Conservation (phyloP, 2,329 filamentous ascomycete genomes). For the Cercospora beticola region DNA sequence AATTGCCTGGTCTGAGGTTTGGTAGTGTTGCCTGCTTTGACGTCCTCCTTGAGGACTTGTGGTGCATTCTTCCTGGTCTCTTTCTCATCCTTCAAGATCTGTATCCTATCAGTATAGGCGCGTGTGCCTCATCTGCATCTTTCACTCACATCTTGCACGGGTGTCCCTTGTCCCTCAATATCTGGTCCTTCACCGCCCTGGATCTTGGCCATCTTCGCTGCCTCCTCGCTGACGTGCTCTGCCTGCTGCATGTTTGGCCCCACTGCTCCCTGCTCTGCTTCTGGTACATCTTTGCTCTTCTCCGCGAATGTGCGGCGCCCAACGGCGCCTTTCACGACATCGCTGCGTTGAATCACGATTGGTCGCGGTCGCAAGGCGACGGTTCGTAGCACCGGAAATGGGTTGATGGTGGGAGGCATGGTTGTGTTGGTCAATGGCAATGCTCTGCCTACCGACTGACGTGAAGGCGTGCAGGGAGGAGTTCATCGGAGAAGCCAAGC, state of each 20-base stretch:
- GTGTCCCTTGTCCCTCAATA: slow-evolving; percentile 60
- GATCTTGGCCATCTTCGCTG: slow-evolving; percentile 59
- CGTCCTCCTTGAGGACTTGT: slow-evolving; percentile 63
- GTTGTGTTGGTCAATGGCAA: slow-evolving; percentile 12
- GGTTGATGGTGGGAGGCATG: slow-evolving; percentile 26
- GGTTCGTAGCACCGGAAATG: slow-evolving; percentile 24
- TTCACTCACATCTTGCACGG: slow-evolving; percentile 61
- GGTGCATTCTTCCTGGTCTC: slow-evolving; percentile 62
- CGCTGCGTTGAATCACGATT: slow-evolving; percentile 19
- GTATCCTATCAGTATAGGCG: slow-evolving; percentile 2
- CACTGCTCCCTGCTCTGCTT: slow-evolving; percentile 34
- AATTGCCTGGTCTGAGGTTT: slow-evolving; percentile 51
- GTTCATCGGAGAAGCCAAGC: background rate
- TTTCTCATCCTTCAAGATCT: slow-evolving; percentile 65
- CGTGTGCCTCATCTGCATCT: background rate
- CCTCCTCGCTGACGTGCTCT: slow-evolving; percentile 65
- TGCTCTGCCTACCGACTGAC: background rate
- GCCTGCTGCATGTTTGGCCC: slow-evolving; percentile 55
- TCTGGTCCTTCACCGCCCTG: slow-evolving; percentile 61
- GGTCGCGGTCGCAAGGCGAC: slow-evolving; percentile 28
- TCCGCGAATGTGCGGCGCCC: slow-evolving; percentile 32
- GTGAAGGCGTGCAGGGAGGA: slow-evolving; percentile 6
- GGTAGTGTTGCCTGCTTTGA: slow-evolving; percentile 43
- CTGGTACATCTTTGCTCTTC: slow-evolving; percentile 34
- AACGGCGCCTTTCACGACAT: slow-evolving; percentile 24